Conservation (phyloP, 2,329 filamentous ascomycete genomes). For the Fusarium sp. region DNA sequence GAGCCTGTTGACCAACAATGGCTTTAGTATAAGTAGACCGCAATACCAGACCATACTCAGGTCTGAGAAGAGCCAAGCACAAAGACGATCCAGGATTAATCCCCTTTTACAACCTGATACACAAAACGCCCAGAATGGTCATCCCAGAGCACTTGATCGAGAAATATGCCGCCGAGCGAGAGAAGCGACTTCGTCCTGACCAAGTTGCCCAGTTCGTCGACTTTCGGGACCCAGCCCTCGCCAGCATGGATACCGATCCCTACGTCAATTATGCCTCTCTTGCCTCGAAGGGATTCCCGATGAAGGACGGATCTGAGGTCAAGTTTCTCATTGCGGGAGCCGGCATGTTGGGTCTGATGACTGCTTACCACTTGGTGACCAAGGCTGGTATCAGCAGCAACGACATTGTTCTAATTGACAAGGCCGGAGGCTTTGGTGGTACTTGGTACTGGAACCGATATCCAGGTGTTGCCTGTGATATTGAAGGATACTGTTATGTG, state of each 20-base stretch:
- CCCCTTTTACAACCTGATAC: no score
- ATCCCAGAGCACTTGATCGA: neutral
- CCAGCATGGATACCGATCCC: neutral
- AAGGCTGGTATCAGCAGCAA: neutral
- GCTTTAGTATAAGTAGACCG: neutral
- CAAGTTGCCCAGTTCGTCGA: neutral
- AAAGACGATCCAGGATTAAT: neutral
- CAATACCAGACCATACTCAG: neutral
- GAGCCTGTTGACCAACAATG: no score
- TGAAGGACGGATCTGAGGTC: neutral
- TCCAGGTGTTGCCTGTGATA: constrained; percentile 8
- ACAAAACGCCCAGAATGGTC: neutral
- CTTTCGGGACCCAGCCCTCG: neutral
- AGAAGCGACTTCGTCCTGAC: neutral
- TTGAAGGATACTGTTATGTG: constrained; percentile 8
- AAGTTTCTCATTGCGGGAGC: neutral
- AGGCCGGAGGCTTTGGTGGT: constrained; percentile 56
- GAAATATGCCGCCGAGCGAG: neutral
- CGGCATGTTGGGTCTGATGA: neutral
- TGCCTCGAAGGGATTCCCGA: neutral
- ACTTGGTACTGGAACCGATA: constrained; percentile 60
- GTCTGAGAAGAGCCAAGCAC: neutral
- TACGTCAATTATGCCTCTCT: neutral
- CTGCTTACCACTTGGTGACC: neutral
- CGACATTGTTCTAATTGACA: constrained; percentile 54